phyloP scores from a whole-genome alignment of 176 grass and related monocot species.

The Oryza meyeriana region DNA sequence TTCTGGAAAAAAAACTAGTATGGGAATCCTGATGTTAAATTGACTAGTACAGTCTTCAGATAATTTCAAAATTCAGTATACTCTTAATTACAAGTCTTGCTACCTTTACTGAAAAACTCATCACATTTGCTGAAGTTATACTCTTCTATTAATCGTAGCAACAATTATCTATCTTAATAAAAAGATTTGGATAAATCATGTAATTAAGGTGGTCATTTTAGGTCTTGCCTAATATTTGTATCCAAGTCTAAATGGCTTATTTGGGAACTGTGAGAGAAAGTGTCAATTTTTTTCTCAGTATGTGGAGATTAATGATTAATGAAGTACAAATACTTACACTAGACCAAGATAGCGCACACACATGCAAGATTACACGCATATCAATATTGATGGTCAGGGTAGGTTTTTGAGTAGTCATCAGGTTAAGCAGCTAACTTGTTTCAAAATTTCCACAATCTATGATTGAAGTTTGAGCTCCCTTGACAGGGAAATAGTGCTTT shows the following conservation, averaged over 20 bases:
- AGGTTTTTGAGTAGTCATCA: background rate
- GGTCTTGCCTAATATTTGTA: background rate
- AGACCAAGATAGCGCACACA: background rate
- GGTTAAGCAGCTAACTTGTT: background rate
- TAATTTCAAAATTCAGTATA: background rate
- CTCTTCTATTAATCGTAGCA: background rate
- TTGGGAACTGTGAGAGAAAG: background rate
- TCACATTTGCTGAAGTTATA: background rate
- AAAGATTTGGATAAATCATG: background rate
- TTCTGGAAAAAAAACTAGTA: background rate
- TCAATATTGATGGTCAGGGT: background rate
- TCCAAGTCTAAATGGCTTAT: background rate
- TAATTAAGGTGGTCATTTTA: background rate
- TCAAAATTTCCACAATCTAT: background rate
- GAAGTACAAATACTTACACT: background rate
- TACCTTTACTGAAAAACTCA: background rate
- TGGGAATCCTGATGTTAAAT: background rate
- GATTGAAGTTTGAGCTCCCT: background rate
- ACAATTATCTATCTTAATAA: background rate
- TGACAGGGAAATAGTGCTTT: constrained; percentile 87
- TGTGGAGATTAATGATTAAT: background rate
- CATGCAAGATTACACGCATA: background rate
- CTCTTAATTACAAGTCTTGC: constrained; percentile 6
- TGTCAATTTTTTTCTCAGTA: background rate
- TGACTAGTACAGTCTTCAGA: background rate